These are phyloP conservation scores for Sindora glabra DNA, from an alignment of 306 rosid species.

Conservation along the genomic window DNA sequence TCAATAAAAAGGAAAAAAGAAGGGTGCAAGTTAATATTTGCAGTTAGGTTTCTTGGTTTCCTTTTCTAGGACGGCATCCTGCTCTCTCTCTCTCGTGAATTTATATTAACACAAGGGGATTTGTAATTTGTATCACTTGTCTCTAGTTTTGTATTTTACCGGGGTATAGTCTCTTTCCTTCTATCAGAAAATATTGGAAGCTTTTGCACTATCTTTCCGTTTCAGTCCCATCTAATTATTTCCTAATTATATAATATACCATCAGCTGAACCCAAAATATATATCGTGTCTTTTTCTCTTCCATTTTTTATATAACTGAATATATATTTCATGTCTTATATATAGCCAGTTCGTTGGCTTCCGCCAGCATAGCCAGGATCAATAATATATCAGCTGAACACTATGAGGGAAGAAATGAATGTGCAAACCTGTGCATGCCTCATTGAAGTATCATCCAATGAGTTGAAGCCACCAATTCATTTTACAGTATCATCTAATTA, in stretches of 20 bases:
- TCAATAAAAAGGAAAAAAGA: constrained; percentile 8
- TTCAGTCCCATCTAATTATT: constrained; percentile 5
- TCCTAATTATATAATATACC: background rate
- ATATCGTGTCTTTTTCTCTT: background rate
- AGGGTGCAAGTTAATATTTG: constrained; percentile 16
- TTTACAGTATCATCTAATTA: no score
- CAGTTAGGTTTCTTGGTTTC: constrained; percentile 27
- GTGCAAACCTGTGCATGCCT: no score
- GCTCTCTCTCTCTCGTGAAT: constrained; percentile 40
- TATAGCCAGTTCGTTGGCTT: no score
- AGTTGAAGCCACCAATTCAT: no score
- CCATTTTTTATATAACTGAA: no score
- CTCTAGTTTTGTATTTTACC: constrained; percentile 36
- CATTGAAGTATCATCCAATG: no score
- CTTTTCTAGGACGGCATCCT: constrained; percentile 20
- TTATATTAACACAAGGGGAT: constrained; percentile 17
- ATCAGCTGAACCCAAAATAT: background rate
- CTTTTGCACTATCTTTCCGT: constrained; percentile 19
- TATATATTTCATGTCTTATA: no score
- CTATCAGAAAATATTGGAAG: constrained; percentile 27
- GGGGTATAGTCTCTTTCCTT: constrained; percentile 37
- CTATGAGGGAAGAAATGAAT: no score
- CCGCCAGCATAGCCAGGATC: no score
- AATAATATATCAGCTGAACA: no score
- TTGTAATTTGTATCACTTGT: constrained; percentile 22